Evolutionary conservation across 2,329 filamentous ascomycete genomes (phyloP), one percentile per base, ranked within the genome.

Genomic region (Penicillium brasilianum): DNA sequence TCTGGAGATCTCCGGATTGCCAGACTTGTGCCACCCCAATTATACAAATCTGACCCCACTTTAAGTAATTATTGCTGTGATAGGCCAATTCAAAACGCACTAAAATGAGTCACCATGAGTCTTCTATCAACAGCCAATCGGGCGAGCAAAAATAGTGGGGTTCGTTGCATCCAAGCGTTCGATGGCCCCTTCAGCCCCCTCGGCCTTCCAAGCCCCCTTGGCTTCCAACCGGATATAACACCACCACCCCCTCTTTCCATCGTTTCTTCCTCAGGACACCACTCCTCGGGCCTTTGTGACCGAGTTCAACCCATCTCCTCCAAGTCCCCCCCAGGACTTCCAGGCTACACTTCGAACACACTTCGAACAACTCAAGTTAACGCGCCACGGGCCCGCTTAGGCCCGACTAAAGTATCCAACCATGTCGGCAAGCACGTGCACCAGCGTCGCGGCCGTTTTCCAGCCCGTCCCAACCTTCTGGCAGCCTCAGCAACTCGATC

Each of bases 81-180:
- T 63, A 62, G 61, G 67, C n/a, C 51, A 41, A 41, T 56, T 22
- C 5, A 25, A 10, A 16, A 50, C 1, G 28, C 67, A 46, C 66
- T 68, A 69, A 68, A 69, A 70, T 70, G 68, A 70, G 68, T 70
- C 68, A 70, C 60, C n/a, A 62, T 70, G 68, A 70, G 66, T 70
- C 66, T 28, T 60, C 50, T 28, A 41, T 11, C 8, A 32, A 13
- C 2, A 11, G 25, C 66, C 66, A 69, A 25, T 20, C 0, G 11
- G 9, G 2, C 1, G 6, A 4, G 10, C 32, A 9, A 10, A 0
- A 2, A 14, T 13, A 18, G 46, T 34, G 48, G 48, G 6, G 28
- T 32, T 10, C n/a, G 6, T 5, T 34, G 30, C 30, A 14, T 50
- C 48, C 28, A 4, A 34, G n/a, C 9, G 48, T 20, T 32, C 16